phyloP scores from a whole-genome alignment of 2,329 filamentous ascomycete genomes.

The Penicillium digitatum region DNA sequence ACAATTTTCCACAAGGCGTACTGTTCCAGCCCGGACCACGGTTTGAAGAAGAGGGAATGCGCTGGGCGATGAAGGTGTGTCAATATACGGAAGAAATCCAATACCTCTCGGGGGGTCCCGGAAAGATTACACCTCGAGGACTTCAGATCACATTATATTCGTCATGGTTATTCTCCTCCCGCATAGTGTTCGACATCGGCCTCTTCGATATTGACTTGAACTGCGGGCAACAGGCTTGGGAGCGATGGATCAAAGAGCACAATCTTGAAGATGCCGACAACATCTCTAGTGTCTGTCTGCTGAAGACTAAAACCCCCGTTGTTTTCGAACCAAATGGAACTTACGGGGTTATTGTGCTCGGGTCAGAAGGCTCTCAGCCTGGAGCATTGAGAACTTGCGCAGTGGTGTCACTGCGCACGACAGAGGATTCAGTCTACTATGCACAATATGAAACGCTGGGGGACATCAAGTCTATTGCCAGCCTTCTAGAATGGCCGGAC shows the following conservation, averaged over 20 bases:
- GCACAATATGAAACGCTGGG: neutral
- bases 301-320: neutral
- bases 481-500: neutral
- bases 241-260: neutral
- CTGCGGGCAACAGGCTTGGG: neutral
- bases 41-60: slow-evolving; percentile 12
- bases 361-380: neutral
- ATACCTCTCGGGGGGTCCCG: neutral
- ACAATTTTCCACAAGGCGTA: neutral
- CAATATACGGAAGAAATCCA: neutral
- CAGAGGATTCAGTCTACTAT: neutral
- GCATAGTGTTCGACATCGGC: neutral
- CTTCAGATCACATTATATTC: neutral
- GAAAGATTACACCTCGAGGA: neutral
- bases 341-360: neutral
- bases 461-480: neutral
- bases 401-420: neutral
- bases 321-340: neutral
- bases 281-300: neutral
- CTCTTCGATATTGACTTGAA: neutral
- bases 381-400: neutral
- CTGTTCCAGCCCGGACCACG: slow-evolving; percentile 8
- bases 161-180: neutral
- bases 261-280: neutral
- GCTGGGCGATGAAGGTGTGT: slow-evolving; percentile 12